phyloP scores from a whole-genome alignment of 805 yeast genomes.

The Yamadazyma ubonensis region DNA sequence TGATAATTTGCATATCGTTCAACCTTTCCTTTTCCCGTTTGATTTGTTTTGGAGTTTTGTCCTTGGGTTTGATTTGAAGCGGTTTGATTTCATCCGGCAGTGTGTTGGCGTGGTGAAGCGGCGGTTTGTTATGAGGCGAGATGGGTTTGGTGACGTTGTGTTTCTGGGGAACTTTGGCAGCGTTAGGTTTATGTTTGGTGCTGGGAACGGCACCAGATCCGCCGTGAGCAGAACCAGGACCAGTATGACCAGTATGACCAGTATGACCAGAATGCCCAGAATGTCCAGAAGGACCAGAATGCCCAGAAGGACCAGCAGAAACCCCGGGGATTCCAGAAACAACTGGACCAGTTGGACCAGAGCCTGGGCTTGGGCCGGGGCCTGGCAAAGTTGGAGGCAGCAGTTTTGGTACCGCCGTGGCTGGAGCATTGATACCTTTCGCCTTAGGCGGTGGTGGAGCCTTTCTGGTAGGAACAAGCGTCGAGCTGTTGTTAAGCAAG shows the following conservation, averaged over 20 bases:
- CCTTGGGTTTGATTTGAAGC: constrained; percentile 10
- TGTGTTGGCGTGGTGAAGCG: constrained; percentile 1
- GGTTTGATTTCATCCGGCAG: constrained; percentile 7
- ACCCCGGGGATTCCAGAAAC: too few species aligned
- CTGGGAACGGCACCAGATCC: background rate
- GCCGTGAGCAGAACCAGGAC: background rate
- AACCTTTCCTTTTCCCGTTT: constrained; percentile 46
- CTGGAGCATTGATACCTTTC: constrained; percentile 12
- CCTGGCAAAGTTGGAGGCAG: constrained; percentile 32
- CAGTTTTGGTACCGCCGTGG: constrained; percentile 25
- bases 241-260: too few species aligned
- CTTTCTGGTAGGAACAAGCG: constrained; percentile 47
- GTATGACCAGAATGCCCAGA: too few species aligned
- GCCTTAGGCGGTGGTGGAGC: constrained; percentile 56
- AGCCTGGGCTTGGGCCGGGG: constrained; percentile 3
- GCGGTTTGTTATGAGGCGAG: constrained; percentile 1
- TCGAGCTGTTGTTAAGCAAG: constrained; percentile 22
- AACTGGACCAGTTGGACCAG: too few species aligned
- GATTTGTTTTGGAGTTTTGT: constrained; percentile 38
- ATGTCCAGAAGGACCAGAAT: too few species aligned
- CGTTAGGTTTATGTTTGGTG: background rate
- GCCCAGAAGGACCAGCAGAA: too few species aligned
- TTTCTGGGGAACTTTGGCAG: constrained; percentile 4
- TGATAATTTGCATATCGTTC: constrained; percentile 86
- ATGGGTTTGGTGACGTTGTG: constrained; percentile 7